phyloP scores from a whole-genome alignment of 2,329 filamentous ascomycete species.

The Claviceps fusiformis region DNA sequence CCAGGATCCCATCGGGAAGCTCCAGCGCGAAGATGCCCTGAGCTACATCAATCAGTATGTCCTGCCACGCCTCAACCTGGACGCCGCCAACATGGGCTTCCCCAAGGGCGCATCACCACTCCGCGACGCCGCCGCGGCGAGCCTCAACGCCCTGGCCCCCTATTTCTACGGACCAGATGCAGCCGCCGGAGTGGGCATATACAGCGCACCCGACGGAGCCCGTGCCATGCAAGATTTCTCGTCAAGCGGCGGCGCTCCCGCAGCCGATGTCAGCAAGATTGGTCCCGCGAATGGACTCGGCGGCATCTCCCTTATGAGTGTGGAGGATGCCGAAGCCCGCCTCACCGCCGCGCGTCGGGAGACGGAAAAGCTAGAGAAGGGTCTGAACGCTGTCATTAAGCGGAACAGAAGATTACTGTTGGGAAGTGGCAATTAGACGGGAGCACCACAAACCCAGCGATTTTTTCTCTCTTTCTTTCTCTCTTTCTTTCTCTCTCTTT shows the following conservation, averaged over 20 bases:
- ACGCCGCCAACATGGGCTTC: constrained; percentile 30
- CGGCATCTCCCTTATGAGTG: constrained; percentile 42
- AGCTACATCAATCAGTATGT: constrained; percentile 59
- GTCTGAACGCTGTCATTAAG: constrained; percentile 43
- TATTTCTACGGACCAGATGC: constrained; percentile 40
- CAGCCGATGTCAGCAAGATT: constrained; percentile 19
- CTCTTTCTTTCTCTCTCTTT: too few relatives aligned
- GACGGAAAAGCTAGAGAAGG: constrained; percentile 49
- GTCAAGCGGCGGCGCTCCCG: constrained; percentile 10
- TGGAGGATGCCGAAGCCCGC: constrained; percentile 49
- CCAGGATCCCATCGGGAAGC: constrained; percentile 48
- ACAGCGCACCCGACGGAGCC: constrained; percentile 24
- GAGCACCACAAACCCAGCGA: too few relatives aligned
- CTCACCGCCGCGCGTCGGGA: constrained; percentile 40
- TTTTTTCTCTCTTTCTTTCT: too few relatives aligned
- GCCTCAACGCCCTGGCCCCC: constrained; percentile 40
- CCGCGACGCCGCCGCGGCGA: constrained; percentile 33
- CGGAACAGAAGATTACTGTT: constrained; percentile 43
- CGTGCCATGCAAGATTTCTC: constrained; percentile 22
- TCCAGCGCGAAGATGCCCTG: constrained; percentile 52
- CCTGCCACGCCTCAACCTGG: constrained; percentile 43
- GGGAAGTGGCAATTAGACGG: constrained; percentile 16
- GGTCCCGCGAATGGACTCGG: constrained; percentile 17
- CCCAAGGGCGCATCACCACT: constrained; percentile 24
- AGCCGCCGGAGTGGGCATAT: constrained; percentile 30